Evolutionary conservation across 352 stramenopile species (phyloP).

Genomic region (Hyaloperonospora brassicae): DNA sequence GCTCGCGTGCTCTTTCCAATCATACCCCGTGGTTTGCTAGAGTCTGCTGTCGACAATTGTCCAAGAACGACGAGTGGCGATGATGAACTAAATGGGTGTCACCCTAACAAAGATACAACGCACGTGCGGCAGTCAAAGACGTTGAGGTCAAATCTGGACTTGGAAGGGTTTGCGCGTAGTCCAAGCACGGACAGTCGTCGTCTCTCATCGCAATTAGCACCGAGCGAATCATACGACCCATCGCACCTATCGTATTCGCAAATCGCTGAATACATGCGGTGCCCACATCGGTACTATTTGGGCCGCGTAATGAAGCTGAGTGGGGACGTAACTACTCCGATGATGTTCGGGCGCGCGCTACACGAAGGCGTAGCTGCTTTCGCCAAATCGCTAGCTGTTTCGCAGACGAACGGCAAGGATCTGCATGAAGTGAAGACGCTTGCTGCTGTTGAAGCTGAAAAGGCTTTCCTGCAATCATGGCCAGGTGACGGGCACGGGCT

Average conservation of each 20-base stretch:
- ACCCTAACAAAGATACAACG: neutral
- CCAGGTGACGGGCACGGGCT: conserved; percentile 24
- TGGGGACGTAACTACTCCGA: conserved; percentile 37
- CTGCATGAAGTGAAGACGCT: conserved; percentile 12
- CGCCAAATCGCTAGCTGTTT: conserved; percentile 19
- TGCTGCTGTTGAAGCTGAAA: conserved; percentile 14
- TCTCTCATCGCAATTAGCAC: conserved; percentile 2
- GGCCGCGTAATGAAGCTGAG: conserved; percentile 54
- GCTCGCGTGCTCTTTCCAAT: conserved; percentile 30
- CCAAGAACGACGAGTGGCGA: neutral
- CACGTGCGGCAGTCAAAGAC: neutral
- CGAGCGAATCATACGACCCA: conserved; percentile 32
- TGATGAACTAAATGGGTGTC: neutral
- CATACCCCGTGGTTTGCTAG: conserved; percentile 11
- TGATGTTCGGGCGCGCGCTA: conserved; percentile 68
- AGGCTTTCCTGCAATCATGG: conserved; percentile 27
- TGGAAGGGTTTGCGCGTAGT: neutral
- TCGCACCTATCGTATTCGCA: conserved; percentile 75
- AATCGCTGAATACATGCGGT: conserved; percentile 72
- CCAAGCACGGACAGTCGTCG: neutral
- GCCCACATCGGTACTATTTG: conserved; percentile 74
- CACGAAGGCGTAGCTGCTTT: conserved; percentile 66
- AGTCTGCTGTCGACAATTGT: neutral
- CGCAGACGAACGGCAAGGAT: conserved; percentile 4
- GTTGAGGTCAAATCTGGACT: neutral